These are phyloP conservation scores for Geranium brycei DNA, from an alignment of 345 rosid genomes.

Conservation along the genomic window DNA sequence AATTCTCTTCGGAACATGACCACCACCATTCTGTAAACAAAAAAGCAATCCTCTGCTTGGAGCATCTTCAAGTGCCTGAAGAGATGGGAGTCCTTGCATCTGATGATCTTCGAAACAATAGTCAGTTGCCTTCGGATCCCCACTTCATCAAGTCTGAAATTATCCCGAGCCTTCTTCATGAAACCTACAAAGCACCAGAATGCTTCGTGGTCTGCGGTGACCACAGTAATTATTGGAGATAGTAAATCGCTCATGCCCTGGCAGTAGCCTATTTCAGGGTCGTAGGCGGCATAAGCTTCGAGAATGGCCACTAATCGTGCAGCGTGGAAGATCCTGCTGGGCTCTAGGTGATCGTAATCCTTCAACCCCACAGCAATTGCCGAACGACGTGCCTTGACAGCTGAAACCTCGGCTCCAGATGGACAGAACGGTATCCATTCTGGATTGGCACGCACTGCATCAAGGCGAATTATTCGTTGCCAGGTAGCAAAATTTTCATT, in stretches of 20 bases:
- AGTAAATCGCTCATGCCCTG: constrained; percentile 99
- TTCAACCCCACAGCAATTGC: constrained; percentile 72
- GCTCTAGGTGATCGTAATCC: constrained; percentile 69
- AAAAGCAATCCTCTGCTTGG: constrained; percentile 77
- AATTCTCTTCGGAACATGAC: constrained; percentile 71
- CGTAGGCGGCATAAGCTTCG: constrained; percentile 83
- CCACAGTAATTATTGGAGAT: constrained; percentile 69
- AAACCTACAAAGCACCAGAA: constrained; percentile 55
- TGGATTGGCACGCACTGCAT: constrained; percentile 85
- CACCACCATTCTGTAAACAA: constrained; percentile 80
- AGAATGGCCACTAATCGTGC: constrained; percentile 83
- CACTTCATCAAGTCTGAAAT: constrained; percentile 69
- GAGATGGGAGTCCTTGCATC: constrained; percentile 67
- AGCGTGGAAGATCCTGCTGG: constrained; percentile 75
- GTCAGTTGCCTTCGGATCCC: constrained; percentile 69
- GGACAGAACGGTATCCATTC: constrained; percentile 63
- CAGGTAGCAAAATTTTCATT: constrained; percentile 67
- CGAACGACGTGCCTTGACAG: constrained; percentile 40
- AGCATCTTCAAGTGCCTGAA: constrained; percentile 64
- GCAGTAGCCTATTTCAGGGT: constrained; percentile 92
- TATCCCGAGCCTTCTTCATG: constrained; percentile 80
- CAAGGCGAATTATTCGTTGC: constrained; percentile 92
- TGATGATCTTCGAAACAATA: constrained; percentile 68
- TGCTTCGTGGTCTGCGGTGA: constrained; percentile 78
- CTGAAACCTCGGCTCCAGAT: constrained; percentile 51